Evolutionary conservation across 2,329 filamentous ascomycete genomes (phyloP).

Genomic region (Tolypocladium sp.): DNA sequence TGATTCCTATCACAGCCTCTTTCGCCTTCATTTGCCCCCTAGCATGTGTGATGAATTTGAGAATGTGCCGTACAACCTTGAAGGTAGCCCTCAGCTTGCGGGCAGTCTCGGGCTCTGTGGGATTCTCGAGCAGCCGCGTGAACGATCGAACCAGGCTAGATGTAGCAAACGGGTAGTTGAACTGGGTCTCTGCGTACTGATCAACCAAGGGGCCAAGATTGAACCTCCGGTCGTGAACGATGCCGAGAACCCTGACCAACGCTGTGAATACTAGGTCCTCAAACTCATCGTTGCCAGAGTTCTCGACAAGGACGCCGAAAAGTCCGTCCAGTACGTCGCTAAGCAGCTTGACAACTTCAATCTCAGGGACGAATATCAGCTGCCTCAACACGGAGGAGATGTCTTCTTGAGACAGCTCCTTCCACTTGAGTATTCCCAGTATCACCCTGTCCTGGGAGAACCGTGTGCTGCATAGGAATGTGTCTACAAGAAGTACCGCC

Average conservation of each 20-base stretch:
- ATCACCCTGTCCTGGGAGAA: constrained; percentile 90
- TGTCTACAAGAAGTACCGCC: constrained; percentile 69
- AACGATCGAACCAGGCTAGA: constrained; percentile 83
- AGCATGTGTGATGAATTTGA: constrained; percentile 91
- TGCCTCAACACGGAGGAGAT: constrained; percentile 68
- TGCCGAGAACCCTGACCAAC: constrained; percentile 80
- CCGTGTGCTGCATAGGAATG: constrained; percentile 86
- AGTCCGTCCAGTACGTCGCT: constrained; percentile 83
- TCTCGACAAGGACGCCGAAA: constrained; percentile 84
- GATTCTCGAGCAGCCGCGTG: constrained; percentile 70
- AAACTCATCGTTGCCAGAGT: constrained; percentile 83
- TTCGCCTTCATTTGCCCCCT: constrained; percentile 81
- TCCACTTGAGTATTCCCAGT: constrained; percentile 79
- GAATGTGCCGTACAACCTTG: constrained; percentile 86
- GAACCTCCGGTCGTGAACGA: constrained; percentile 89
- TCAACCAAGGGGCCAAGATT: constrained; percentile 87
- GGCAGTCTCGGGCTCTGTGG: constrained; percentile 73
- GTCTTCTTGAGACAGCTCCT: constrained; percentile 61
- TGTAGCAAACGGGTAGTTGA: constrained; percentile 89
- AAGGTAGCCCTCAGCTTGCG: constrained; percentile 82
- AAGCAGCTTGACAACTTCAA: constrained; percentile 92
- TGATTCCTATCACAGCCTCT: constrained; percentile 79
- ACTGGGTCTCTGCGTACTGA: constrained; percentile 77
- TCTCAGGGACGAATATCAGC: constrained; percentile 88
- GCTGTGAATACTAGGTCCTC: constrained; percentile 90